These are phyloP conservation scores for Aegilops speltoides DNA, from an alignment of 176 grass and related monocot genomes.

Conservation along the genomic window DNA sequence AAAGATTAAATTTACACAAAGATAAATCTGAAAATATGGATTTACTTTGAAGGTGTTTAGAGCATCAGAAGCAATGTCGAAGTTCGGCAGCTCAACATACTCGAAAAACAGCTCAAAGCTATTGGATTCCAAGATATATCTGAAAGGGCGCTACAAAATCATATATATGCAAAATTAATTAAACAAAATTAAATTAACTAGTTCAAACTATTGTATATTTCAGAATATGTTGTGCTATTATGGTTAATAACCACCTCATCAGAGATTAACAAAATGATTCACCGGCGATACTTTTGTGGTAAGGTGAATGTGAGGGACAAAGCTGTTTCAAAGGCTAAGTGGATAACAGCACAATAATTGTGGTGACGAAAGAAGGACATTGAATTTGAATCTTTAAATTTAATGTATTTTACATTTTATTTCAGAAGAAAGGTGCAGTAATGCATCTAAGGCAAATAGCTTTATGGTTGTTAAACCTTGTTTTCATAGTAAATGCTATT, in stretches of 20 bases:
- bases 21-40: not conserved
- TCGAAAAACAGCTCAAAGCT: conserved; percentile 83
- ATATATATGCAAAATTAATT: conserved; percentile 49
- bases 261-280: not conserved
- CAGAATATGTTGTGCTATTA: not conserved
- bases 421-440: not conserved
- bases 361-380: not conserved
- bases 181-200: not conserved
- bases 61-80: conserved; percentile 89
- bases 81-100: conserved; percentile 76
- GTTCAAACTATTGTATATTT: not conserved
- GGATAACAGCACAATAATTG: not conserved
- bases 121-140: conserved; percentile 69
- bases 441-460: not conserved
- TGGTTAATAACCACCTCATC: not conserved
- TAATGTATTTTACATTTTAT: not conserved
- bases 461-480: not conserved
- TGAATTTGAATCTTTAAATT: conserved; percentile 10
- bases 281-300: not conserved
- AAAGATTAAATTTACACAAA: not conserved
- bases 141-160: conserved; percentile 63
- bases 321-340: not conserved
- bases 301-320: not conserved
- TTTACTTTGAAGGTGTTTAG: conserved; percentile 79
- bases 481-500: not conserved